Evolutionary conservation across 345 rosid species (phyloP).

Genomic region (Trapa bicornis): DNA sequence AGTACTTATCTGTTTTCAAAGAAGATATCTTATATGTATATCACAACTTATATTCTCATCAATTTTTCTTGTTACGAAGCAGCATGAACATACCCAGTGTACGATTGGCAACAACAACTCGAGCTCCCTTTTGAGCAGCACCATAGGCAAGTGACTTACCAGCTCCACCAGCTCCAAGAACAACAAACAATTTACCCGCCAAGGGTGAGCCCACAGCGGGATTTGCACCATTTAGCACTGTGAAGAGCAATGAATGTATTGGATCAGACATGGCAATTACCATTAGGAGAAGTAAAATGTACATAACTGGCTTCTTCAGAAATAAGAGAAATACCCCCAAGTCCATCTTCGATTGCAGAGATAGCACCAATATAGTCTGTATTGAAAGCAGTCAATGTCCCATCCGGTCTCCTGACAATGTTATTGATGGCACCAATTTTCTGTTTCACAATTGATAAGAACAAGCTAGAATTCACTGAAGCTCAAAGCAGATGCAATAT

Average conservation of each 20-base stretch:
- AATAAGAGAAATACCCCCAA: constrained; percentile 26
- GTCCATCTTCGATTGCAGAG: constrained; percentile 45
- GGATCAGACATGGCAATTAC: background rate
- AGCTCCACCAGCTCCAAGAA: constrained; percentile 60
- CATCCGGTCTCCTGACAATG: constrained; percentile 39
- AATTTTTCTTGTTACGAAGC: background rate
- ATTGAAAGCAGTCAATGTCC: constrained; percentile 40
- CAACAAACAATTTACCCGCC: constrained; percentile 37
- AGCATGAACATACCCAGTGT: constrained; percentile 27
- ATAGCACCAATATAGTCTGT: constrained; percentile 46
- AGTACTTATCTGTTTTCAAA: no score
- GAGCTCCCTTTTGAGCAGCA: constrained; percentile 44
- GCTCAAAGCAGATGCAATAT: background rate
- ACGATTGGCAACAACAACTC: constrained; percentile 36
- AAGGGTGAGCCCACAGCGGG: constrained; percentile 15
- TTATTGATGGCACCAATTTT: constrained; percentile 41
- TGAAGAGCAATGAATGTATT: background rate
- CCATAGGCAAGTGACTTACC: constrained; percentile 61
- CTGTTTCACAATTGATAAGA: constrained; percentile 12
- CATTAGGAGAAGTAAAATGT: background rate
- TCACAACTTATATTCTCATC: no score
- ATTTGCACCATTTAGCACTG: constrained; percentile 4
- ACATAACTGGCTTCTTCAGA: background rate
- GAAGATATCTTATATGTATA: no score
- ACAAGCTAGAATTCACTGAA: background rate